A percentile compares a stretch with the other conserved stretches of the same genome.
Evolutionary conservation across 495 filamentous ascomycete species (phyloP).

Genomic region (Stereocaulon alpinum): DNA sequence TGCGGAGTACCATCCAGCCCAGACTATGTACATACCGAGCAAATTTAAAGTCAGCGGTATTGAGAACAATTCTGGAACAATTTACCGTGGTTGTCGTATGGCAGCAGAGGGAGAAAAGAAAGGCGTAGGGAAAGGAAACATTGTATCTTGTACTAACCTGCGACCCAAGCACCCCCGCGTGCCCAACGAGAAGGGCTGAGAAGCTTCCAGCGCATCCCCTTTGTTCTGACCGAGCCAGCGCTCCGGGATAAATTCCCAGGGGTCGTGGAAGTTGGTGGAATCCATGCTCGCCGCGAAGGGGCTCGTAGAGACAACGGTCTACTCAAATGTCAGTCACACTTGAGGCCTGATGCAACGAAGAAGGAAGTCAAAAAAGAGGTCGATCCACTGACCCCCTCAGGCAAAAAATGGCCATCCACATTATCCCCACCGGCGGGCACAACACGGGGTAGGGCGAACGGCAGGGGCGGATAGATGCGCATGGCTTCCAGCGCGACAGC

Average conservation of each 20-base stretch:
- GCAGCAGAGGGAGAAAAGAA: no score
- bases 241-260: constrained; percentile 1
- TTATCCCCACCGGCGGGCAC: background rate
- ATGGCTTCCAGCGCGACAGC: constrained; percentile 42
- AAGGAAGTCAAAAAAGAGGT: background rate
- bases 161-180: background rate
- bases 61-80: no score
- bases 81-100: no score
- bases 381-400: background rate
- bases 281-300: background rate
- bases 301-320: constrained; percentile 1
- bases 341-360: background rate
- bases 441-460: background rate
- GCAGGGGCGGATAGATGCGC: constrained; percentile 39
- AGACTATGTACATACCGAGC: background rate
- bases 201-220: background rate
- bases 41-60: no score
- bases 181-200: background rate
- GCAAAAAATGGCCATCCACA: background rate
- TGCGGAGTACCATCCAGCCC: background rate
- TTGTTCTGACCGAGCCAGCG: background rate
- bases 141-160: no score
- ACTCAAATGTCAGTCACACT: background rate
- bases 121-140: no score
- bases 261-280: background rate